These are phyloP conservation scores for Phytophthora fragariaefolia DNA, from an alignment of 352 stramenopile genomes.

Conservation along the genomic window DNA sequence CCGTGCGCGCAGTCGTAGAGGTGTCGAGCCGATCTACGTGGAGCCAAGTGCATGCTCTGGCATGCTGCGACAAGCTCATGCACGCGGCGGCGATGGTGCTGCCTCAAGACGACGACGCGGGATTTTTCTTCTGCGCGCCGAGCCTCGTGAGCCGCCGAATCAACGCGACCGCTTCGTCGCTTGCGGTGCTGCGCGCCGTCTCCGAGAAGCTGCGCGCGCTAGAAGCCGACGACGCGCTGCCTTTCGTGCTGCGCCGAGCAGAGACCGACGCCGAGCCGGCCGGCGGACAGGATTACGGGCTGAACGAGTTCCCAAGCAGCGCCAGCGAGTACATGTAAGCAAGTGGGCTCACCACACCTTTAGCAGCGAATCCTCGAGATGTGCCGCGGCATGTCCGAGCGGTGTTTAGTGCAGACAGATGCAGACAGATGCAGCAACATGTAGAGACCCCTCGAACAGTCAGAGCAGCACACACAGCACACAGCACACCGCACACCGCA, in stretches of 20 bases:
- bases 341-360: constrained; percentile 21
- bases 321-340: constrained; percentile 12
- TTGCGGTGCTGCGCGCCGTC: constrained; percentile 28
- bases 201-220: constrained; percentile 16
- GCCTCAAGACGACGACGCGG: constrained; percentile 27
- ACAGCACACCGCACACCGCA: too few relatives aligned
- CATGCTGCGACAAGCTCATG: constrained; percentile 34
- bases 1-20: constrained; percentile 18
- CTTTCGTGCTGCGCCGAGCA: constrained; percentile 18
- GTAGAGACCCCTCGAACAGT: too few relatives aligned
- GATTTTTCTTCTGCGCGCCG: constrained; percentile 34
- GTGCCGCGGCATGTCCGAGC: neutral
- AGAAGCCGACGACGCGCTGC: constrained; percentile 1
- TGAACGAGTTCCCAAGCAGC: too few relatives aligned
- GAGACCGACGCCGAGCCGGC: constrained; percentile 33
- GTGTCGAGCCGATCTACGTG: constrained; percentile 16
- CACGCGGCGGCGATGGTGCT: constrained; percentile 24
- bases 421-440: neutral
- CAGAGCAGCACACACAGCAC: too few relatives aligned
- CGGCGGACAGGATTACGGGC: too few relatives aligned
- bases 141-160: constrained; percentile 36
- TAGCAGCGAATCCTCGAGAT: constrained; percentile 26
- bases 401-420: constrained; percentile 32
- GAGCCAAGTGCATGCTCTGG: constrained; percentile 28
- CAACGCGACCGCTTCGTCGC: constrained; percentile 33